Evolutionary conservation across 208 protist genomes (phyloP).

Genomic region (Lotmaria passim): DNA sequence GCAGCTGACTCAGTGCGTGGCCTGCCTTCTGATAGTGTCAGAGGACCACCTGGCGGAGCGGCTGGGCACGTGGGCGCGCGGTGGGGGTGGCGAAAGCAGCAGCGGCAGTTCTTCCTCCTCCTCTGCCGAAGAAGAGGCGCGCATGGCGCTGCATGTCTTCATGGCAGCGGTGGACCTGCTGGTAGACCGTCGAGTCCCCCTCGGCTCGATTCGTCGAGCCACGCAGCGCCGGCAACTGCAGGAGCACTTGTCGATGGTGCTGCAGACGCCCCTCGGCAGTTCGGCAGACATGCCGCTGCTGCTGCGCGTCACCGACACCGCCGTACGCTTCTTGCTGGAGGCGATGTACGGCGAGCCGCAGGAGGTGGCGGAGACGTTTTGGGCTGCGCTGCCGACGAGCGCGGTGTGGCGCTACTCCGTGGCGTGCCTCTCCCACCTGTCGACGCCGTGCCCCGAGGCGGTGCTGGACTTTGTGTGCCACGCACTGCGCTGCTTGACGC

Average conservation of each 20-base stretch:
- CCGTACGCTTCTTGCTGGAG: slow-evolving; percentile 55
- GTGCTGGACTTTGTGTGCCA: slow-evolving; percentile 45
- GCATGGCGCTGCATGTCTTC: slow-evolving; percentile 39
- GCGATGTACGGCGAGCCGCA: slow-evolving; percentile 56
- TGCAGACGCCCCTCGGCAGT: slow-evolving; percentile 26
- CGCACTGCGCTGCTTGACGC: slow-evolving; percentile 60
- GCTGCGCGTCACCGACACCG: slow-evolving; percentile 38
- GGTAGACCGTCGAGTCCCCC: slow-evolving; percentile 53
- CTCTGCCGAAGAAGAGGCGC: not conserved
- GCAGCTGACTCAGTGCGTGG: slow-evolving; percentile 56
- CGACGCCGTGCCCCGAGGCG: slow-evolving; percentile 4
- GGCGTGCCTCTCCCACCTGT: slow-evolving; percentile 15
- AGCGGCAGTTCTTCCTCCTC: not conserved
- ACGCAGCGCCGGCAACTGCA: slow-evolving; percentile 61
- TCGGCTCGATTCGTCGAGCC: slow-evolving; percentile 70
- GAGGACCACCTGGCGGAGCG: slow-evolving; percentile 32
- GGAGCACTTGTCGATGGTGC: slow-evolving; percentile 42
- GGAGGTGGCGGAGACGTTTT: slow-evolving; percentile 61
- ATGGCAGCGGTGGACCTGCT: slow-evolving; percentile 55
- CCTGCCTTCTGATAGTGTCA: slow-evolving; percentile 50
- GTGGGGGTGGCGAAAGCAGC: not conserved
- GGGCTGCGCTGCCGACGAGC: slow-evolving; percentile 48
- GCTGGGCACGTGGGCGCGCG: slow-evolving; percentile 19
- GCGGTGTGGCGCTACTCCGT: slow-evolving; percentile 55
- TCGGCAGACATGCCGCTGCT: slow-evolving; percentile 35